Percentiles rank a stretch among this genome's conserved stretches.
Conservation (phyloP, 1,284 basidiomycete genomes). For the Rhodotorula mucilaginosa region DNA sequence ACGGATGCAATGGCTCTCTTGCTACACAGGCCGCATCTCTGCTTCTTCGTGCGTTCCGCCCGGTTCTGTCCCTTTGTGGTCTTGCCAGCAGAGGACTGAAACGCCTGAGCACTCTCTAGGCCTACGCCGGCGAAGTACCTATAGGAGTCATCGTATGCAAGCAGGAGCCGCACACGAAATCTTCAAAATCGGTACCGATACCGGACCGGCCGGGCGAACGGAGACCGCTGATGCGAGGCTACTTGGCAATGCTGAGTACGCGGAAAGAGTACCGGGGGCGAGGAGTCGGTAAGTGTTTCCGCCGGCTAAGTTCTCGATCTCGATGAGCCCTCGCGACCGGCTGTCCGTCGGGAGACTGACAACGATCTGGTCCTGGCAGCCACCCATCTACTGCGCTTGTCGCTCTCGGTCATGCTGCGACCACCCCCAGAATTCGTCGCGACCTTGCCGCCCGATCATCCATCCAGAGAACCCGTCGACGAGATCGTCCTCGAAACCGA, state of each 20-base stretch:
- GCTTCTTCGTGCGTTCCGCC: conserved; percentile 67
- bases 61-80: neutral
- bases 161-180: conserved; percentile 71
- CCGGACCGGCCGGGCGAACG: conserved; percentile 26
- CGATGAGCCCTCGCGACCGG: too few species aligned
- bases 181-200: neutral
- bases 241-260: conserved; percentile 97
- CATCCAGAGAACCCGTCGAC: conserved; percentile 15
- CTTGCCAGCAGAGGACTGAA: neutral
- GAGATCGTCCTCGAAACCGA: conserved; percentile 89
- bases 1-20: too few species aligned
- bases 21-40: conserved; percentile 76
- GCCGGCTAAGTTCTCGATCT: conserved; percentile 45
- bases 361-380: conserved; percentile 54
- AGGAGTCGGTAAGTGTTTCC: conserved; percentile 73
- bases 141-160: conserved; percentile 93
- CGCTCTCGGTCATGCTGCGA: conserved; percentile 62
- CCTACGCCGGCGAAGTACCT: conserved; percentile 52
- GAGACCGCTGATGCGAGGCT: conserved; percentile 77
- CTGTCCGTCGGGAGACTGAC: neutral
- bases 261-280: conserved; percentile 73
- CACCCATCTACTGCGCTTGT: conserved; percentile 70
- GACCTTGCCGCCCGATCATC: conserved; percentile 2
- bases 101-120: neutral
- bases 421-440: conserved; percentile 59